A percentile compares a stretch with the other conserved stretches of the same genome.
Evolutionary conservation across 2,329 filamentous ascomycete species (phyloP).

Genomic region (Aulographum hederae): DNA sequence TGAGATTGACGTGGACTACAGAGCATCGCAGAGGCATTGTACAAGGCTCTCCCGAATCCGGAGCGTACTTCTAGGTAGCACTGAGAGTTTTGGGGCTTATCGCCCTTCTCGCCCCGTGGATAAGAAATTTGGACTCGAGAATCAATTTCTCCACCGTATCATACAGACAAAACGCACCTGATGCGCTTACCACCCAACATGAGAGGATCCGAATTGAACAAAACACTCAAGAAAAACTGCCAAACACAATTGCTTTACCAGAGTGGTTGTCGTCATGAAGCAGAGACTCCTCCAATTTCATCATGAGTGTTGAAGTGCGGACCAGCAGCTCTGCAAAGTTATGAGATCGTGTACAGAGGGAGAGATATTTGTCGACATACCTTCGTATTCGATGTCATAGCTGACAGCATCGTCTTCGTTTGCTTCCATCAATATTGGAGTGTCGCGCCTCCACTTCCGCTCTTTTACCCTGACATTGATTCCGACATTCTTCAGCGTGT

Average conservation of each 20-base stretch:
- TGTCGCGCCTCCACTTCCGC: constrained; percentile 20
- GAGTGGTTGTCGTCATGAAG: constrained; percentile 39
- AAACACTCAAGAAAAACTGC: constrained; percentile 22
- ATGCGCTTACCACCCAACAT: too few species aligned
- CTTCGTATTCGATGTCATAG: constrained; percentile 55
- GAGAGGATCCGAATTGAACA: too few species aligned
- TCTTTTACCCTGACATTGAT: constrained; percentile 47
- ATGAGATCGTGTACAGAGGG: neutral
- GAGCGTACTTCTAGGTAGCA: too few species aligned
- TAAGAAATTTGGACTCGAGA: too few species aligned
- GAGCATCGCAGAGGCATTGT: too few species aligned
- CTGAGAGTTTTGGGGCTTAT: too few species aligned
- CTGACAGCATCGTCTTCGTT: constrained; percentile 49
- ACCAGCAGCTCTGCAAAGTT: constrained; percentile 42
- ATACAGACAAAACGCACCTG: too few species aligned
- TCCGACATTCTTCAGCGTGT: constrained; percentile 42
- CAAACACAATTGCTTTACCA: constrained; percentile 51
- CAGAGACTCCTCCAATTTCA: constrained; percentile 46
- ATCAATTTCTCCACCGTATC: too few species aligned
- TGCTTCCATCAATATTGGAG: constrained; percentile 34
- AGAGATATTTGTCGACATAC: constrained; percentile 26
- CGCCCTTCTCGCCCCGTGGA: too few species aligned
- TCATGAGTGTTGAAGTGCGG: constrained; percentile 41
- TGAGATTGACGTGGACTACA: too few species aligned
- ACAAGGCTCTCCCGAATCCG: too few species aligned